phyloP scores from a whole-genome alignment of 495 filamentous ascomycete species.

The Penicillium steckii region DNA sequence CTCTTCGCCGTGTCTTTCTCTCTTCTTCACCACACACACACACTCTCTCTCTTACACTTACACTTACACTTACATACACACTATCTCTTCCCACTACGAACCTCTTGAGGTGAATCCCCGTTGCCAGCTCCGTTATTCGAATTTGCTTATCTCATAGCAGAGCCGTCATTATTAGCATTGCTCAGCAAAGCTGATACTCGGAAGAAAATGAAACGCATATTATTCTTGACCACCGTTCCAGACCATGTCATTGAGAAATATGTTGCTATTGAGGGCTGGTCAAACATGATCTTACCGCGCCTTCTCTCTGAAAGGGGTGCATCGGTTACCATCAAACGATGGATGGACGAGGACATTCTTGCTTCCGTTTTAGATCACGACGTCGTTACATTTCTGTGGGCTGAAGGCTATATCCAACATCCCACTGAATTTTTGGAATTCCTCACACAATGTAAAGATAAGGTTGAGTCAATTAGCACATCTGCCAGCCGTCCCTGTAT shows the following conservation, averaged over 20 bases:
- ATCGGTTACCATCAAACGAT: not conserved
- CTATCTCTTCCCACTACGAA: too few relatives aligned
- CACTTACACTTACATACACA: too few relatives aligned
- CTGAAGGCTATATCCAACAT: constrained; percentile 2
- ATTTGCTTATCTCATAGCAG: too few relatives aligned
- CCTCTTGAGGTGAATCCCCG: too few relatives aligned
- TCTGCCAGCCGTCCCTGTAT: not conserved
- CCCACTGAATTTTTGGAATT: not conserved
- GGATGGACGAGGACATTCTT: constrained; percentile 2
- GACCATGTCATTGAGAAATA: not conserved
- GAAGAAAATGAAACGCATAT: constrained; percentile 1
- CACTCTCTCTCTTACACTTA: too few relatives aligned
- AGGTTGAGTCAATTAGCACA: not conserved
- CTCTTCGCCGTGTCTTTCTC: too few relatives aligned
- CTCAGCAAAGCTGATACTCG: not conserved
- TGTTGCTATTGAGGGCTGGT: not conserved
- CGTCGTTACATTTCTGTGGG: constrained; percentile 3
- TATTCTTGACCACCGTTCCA: constrained; percentile 1
- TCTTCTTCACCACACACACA: too few relatives aligned
- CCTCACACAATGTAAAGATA: not conserved
- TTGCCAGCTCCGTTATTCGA: too few relatives aligned
- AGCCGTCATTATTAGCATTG: not conserved
- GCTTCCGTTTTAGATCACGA: not conserved
- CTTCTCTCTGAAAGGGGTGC: not conserved
- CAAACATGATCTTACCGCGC: constrained; percentile 1